A percentile compares a stretch with the other conserved stretches of the same genome.
These are phyloP conservation scores for Gilbertella persicaria DNA, from an alignment of 371 early-diverging fungal genomes.

Conservation along the genomic window DNA sequence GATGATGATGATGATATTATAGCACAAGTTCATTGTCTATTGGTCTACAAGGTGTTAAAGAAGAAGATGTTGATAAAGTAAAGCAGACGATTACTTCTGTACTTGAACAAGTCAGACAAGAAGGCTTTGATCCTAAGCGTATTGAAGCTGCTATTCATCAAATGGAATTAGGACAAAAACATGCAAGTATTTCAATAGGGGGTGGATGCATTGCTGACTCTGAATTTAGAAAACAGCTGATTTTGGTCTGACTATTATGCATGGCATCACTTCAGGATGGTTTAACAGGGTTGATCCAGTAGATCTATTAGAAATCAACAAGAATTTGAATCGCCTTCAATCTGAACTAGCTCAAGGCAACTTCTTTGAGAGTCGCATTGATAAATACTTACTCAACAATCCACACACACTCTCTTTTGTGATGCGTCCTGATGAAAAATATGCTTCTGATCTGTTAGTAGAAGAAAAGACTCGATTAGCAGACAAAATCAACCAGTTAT, in stretches of 20 bases:
- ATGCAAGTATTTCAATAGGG: no score
- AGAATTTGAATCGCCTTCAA: conserved; percentile 75
- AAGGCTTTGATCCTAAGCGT: conserved; percentile 79
- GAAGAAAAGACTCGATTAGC: conserved; percentile 72
- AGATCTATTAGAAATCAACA: conserved; percentile 80
- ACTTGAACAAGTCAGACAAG: conserved; percentile 62
- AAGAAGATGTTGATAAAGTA: conserved; percentile 60
- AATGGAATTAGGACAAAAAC: conserved; percentile 87
- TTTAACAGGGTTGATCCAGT: conserved; percentile 89
- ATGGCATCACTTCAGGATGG: conserved; percentile 79
- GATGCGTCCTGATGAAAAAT: conserved; percentile 81
- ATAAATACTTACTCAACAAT: conserved; percentile 80
- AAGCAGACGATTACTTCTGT: conserved; percentile 72
- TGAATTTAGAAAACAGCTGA: conserved; percentile 87
- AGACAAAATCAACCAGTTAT: conserved; percentile 58
- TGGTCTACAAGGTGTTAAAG: conserved; percentile 72
- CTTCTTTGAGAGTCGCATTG: conserved; percentile 72
- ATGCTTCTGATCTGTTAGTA: conserved; percentile 52
- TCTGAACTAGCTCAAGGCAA: conserved; percentile 60
- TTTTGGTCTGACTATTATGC: conserved; percentile 87
- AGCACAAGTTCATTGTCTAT: conserved; percentile 60
- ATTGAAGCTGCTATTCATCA: conserved; percentile 90
- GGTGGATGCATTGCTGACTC: no score
- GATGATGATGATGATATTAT: not conserved
- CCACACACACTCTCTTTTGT: conserved; percentile 73